These are phyloP conservation scores for Trichophyton schoenleinii DNA, from an alignment of 2,329 filamentous ascomycete genomes.

Conservation along the genomic window DNA sequence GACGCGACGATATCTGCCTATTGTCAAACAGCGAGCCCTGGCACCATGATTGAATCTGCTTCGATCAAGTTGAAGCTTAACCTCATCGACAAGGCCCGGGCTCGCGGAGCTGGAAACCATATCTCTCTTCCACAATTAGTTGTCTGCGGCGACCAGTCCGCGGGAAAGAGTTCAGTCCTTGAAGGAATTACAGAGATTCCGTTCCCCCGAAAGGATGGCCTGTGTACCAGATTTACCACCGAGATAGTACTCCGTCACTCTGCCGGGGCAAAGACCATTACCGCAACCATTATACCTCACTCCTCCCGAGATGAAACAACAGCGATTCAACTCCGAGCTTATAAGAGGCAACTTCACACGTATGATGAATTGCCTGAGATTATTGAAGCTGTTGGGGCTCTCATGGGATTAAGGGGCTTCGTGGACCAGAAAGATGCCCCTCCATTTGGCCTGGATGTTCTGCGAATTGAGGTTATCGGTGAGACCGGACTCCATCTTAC, in stretches of 20 bases:
- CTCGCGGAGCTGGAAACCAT: slow-evolving; percentile 12
- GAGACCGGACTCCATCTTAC: slow-evolving; percentile 30
- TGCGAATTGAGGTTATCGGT: slow-evolving; percentile 33
- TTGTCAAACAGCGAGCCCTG: not conserved
- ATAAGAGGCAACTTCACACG: not conserved
- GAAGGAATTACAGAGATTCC: slow-evolving; percentile 20
- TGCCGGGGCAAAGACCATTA: slow-evolving; percentile 9
- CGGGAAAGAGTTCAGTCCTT: slow-evolving; percentile 19
- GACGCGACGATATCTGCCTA: not conserved
- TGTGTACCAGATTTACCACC: slow-evolving; percentile 29
- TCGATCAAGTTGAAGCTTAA: not conserved
- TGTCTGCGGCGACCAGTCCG: slow-evolving; percentile 27
- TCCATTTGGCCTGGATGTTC: slow-evolving; percentile 21
- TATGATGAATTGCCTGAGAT: slow-evolving; percentile 5
- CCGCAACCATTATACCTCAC: slow-evolving; percentile 22
- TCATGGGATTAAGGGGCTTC: slow-evolving; percentile 7
- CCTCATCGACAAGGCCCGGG: slow-evolving; percentile 4
- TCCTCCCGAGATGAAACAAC: not conserved
- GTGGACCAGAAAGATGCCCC: not conserved
- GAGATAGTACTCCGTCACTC: slow-evolving; percentile 29
- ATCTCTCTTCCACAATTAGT: slow-evolving; percentile 18
- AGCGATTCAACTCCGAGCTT: not conserved
- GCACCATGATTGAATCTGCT: not conserved
- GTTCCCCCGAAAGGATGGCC: slow-evolving; percentile 22
- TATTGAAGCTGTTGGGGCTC: slow-evolving; percentile 1